phyloP scores from a whole-genome alignment of 2,329 filamentous ascomycete species.

The Pseudogymnoascus sp. region DNA sequence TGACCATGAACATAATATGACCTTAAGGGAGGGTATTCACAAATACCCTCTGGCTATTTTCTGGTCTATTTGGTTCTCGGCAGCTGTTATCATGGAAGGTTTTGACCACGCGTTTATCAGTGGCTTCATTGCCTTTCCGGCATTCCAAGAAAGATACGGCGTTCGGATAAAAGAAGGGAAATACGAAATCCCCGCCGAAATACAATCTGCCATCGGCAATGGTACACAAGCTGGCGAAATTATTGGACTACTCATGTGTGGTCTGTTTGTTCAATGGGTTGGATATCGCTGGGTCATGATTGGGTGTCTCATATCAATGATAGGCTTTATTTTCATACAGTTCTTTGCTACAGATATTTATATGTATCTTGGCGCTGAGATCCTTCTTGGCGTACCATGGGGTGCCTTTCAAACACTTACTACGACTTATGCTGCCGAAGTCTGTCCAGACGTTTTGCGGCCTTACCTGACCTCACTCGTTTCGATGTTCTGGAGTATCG shows the following conservation, averaged over 20 bases:
- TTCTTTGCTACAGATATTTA: slow-evolving; percentile 28
- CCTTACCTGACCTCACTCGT: slow-evolving; percentile 32
- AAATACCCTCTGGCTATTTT: slow-evolving; percentile 13
- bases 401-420: slow-evolving; percentile 27
- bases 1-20: not conserved
- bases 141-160: slow-evolving; percentile 18
- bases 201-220: slow-evolving; percentile 29
- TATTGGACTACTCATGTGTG: slow-evolving; percentile 18
- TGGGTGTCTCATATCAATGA: slow-evolving; percentile 5
- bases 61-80: slow-evolving; percentile 29
- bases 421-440: slow-evolving; percentile 58
- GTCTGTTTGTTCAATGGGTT: slow-evolving; percentile 17
- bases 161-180: slow-evolving; percentile 13
- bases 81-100: slow-evolving; percentile 32
- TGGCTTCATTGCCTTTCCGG: slow-evolving; percentile 27
- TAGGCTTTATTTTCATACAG: slow-evolving; percentile 20
- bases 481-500: not conserved
- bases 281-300: slow-evolving; percentile 20
- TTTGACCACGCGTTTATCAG: slow-evolving; percentile 30
- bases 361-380: slow-evolving; percentile 23
- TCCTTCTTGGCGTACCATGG: slow-evolving; percentile 26
- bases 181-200: slow-evolving; percentile 27
- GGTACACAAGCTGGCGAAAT: slow-evolving; percentile 18
- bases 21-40: not conserved
- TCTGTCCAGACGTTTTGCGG: slow-evolving; percentile 36